Base-by-base conservation (phyloP, 116 monocot genomes). In the Papilionanthe hybrid region DNA sequence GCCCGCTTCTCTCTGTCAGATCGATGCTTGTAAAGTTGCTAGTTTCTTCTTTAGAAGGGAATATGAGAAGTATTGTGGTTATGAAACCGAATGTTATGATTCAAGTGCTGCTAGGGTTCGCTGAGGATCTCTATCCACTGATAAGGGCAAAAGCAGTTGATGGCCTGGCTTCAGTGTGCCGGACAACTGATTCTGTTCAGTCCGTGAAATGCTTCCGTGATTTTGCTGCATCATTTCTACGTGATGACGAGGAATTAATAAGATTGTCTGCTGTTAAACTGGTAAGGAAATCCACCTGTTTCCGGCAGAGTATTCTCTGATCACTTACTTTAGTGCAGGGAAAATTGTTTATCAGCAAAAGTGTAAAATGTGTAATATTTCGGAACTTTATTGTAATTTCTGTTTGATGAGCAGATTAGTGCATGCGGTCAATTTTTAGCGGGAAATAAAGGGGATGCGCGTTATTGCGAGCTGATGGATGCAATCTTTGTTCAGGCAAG, bases 201-300 rank as follows among this genome's bases (percentile, higher is more conserved):
- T 9, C 85, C 47, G 57, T 80, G 32, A 81, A 82, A 56, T 79
- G 55, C 20, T 85, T 77, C 63, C 85, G 87, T 74, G 84, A 89
- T 42, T 69, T 80, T 69, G 92, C 84, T 5, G 80, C 81, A 15
- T 83, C 66, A 79, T 78, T 86, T 75, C 78, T 96, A 41, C 65
- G 68, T 56, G 89, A 96, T 65, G 90, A 88, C 29, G 92, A 94
- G 27, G 86, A 83, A 76, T 55, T 55, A 37, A 88, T 92, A 30
- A 90, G 89, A 82, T 69, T 77, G 32, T 73, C 88, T 79, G 83
- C 88, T 17, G 81, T 96, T 80, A 80, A 81, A 76, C 67, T 92
- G 96, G 96, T 96, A 53, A 86, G 89, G 29, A 9, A 15, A 72
- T 72, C 50, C 19, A 9, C 12, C 25, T 76, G 32, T 19, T 56